Evolutionary conservation across 257 asterid species (phyloP).

Genomic region (Plantago ovata): DNA sequence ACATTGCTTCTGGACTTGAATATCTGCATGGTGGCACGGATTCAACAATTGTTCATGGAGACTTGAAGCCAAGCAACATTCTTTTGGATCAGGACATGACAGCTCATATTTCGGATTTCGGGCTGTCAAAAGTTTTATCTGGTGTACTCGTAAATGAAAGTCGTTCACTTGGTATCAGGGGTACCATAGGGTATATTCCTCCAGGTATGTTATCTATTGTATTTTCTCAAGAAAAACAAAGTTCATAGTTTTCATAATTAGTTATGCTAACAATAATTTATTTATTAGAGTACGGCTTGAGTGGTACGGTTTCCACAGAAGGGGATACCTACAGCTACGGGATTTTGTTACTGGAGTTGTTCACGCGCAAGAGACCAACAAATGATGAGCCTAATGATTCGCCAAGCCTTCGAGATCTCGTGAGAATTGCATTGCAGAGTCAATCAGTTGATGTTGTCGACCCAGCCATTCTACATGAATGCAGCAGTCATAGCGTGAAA

Average conservation of each 20-base stretch:
- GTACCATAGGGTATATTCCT: constrained; percentile 27
- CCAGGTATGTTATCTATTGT: constrained; percentile 19
- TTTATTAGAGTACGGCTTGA: constrained; percentile 31
- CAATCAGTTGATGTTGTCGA: constrained; percentile 10
- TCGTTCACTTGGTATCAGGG: constrained; percentile 12
- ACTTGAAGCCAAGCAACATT: constrained; percentile 28
- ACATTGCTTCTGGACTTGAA: not conserved
- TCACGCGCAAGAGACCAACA: constrained; percentile 27
- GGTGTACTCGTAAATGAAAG: not conserved
- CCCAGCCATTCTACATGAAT: not conserved
- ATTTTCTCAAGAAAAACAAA: too few relatives aligned
- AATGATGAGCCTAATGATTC: constrained; percentile 6
- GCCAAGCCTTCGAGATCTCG: constrained; percentile 19
- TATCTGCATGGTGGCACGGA: constrained; percentile 15
- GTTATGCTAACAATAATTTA: too few relatives aligned
- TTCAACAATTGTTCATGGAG: constrained; percentile 26
- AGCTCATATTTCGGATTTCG: constrained; percentile 29
- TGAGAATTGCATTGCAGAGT: constrained; percentile 9
- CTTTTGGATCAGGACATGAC: constrained; percentile 27
- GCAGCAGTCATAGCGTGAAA: not conserved
- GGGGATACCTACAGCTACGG: constrained; percentile 39
- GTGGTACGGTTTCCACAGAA: constrained; percentile 20
- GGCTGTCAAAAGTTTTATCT: constrained; percentile 29
- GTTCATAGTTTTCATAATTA: too few relatives aligned
- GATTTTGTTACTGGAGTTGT: constrained; percentile 27